Percentiles rank a stretch among this genome's conserved stretches.
phyloP scores from a whole-genome alignment of 768 basidiomycete genomes.

The Lactarius hengduanensis region DNA sequence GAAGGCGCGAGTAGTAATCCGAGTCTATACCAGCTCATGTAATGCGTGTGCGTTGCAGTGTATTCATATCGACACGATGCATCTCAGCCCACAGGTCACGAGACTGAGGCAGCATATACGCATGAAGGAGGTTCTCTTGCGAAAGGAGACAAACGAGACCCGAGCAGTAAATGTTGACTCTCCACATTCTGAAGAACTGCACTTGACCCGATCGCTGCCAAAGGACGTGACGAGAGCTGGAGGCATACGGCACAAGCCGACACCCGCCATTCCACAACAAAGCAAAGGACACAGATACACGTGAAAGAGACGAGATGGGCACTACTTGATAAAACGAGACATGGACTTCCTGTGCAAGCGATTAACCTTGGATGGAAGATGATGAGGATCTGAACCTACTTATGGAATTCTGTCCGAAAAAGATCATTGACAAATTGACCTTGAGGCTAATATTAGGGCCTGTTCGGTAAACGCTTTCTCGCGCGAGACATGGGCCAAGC shows the following conservation, averaged over 20 bases:
- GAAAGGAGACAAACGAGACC: neutral
- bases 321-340: constrained; percentile 85
- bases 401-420: constrained; percentile 90
- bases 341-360: constrained; percentile 74
- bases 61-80: too few species aligned
- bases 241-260: neutral
- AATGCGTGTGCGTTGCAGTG: neutral
- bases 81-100: too few species aligned
- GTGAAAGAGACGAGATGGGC: neutral
- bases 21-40: neutral
- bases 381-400: constrained; percentile 47
- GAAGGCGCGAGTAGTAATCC: too few species aligned
- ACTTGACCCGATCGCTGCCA: neutral
- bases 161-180: neutral
- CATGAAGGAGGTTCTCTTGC: neutral
- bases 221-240: neutral
- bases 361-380: constrained; percentile 12
- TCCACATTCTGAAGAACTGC: neutral
- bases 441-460: too few species aligned
- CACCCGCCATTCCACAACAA: neutral
- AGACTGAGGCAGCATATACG: too few species aligned
- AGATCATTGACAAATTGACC: constrained; percentile 95
- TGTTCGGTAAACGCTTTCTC: too few species aligned
- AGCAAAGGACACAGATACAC: constrained; percentile 9
- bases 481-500: too few species aligned